These are phyloP conservation scores for Ophiosphaerella herpotricha DNA, from an alignment of 2,329 filamentous ascomycete genomes.

Conservation along the genomic window DNA sequence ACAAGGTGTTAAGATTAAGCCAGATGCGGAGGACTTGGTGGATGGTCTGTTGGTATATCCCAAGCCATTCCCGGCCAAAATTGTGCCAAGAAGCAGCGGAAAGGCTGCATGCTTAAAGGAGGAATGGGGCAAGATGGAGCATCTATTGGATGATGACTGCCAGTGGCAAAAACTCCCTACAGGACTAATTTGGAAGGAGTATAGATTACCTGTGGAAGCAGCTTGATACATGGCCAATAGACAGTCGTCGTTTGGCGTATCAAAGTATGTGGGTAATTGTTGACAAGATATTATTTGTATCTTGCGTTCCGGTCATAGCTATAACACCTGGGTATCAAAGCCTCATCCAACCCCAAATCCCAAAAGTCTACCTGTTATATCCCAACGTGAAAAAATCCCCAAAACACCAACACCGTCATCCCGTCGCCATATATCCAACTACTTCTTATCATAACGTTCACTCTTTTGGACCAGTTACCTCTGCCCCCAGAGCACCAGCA, in stretches of 20 bases:
- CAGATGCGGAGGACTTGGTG: slow-evolving; percentile 18
- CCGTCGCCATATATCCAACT: neutral
- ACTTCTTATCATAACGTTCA: slow-evolving; percentile 4
- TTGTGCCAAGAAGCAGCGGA: slow-evolving; percentile 16
- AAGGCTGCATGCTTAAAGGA: slow-evolving; percentile 10
- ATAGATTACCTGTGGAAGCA: slow-evolving; percentile 10
- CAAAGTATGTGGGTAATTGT: no score
- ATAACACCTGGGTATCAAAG: neutral
- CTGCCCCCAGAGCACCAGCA: slow-evolving; percentile 41
- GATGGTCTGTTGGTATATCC: slow-evolving; percentile 24
- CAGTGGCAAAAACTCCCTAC: slow-evolving; percentile 29
- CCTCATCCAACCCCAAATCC: neutral
- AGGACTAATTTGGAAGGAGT: slow-evolving; percentile 20
- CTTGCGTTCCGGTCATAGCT: neutral
- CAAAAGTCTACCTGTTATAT: neutral
- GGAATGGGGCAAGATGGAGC: slow-evolving; percentile 24
- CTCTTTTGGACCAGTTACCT: slow-evolving; percentile 32
- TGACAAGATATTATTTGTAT: neutral
- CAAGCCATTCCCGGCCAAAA: slow-evolving; percentile 18
- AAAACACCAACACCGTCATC: neutral
- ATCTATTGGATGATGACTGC: slow-evolving; percentile 15
- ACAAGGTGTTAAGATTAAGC: slow-evolving; percentile 10
- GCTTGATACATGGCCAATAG: neutral
- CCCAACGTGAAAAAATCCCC: neutral
- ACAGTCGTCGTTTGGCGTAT: neutral